phyloP scores from a whole-genome alignment of 2,329 filamentous ascomycete genomes.

The Thielaviopsis populi region DNA sequence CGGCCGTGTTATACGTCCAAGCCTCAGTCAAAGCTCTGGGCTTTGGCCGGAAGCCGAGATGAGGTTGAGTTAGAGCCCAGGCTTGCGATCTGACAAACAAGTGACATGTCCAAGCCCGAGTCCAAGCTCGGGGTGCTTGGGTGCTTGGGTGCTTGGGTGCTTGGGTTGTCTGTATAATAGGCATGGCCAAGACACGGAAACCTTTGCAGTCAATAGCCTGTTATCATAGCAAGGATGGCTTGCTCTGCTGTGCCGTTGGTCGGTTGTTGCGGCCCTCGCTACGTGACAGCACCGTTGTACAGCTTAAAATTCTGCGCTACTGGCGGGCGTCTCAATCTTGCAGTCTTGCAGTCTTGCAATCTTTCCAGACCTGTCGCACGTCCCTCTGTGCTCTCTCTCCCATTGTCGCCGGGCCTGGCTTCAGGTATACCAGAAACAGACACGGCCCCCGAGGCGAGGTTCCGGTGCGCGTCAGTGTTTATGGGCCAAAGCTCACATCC shows the following conservation, averaged over 20 bases:
- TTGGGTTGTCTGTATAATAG: neutral
- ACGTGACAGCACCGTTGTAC: neutral
- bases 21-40: constrained; percentile 1
- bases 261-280: too few relatives aligned
- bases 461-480: neutral
- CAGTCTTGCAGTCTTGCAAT: neutral
- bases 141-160: too few relatives aligned
- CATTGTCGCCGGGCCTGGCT: neutral
- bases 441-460: neutral
- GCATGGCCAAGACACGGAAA: neutral
- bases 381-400: too few relatives aligned
- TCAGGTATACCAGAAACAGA: neutral
- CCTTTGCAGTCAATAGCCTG: neutral
- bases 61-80: neutral
- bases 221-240: neutral
- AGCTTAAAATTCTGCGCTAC: too few relatives aligned
- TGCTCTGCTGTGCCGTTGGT: neutral
- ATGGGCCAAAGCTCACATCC: neutral
- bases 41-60: neutral
- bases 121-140: neutral
- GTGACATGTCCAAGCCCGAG: neutral
- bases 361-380: neutral
- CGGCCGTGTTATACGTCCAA: neutral
- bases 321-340: neutral
- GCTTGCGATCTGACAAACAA: constrained; percentile 1